Base-by-base conservation (phyloP, 768 basidiomycete genomes). In the Tulasnella sp. region DNA sequence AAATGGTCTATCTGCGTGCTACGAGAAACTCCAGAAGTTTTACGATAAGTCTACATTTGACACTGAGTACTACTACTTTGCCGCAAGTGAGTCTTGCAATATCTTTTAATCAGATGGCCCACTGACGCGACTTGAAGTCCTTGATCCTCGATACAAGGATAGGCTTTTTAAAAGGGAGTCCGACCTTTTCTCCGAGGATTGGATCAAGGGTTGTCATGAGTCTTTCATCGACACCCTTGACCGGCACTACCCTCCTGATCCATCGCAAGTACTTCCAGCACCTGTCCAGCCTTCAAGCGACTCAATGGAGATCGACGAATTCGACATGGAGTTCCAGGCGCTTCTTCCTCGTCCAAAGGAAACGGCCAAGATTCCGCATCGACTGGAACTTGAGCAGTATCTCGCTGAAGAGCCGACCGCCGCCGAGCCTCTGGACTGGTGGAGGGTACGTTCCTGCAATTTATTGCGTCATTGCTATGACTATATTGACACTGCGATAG, bases 41-140 rank as follows among this genome's bases (percentile, higher is more conserved):
- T 78, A 58, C 64, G 77, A 78, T 60, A 78, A 69, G 31, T 50
- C 77, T 34, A 69, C 77, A 78, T 28, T 28, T 34, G 46, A 78
- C 3, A 58, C 77, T 16, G 77, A 69, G 31, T 78, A 60, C 31
- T 78, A 78, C 50, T 78, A 78, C 58, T 31, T 60, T 69, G 60
- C 77, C 6, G 31, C 50, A 11, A 44, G 77, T 72, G 31, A 37
- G 77, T 78, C 48, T 34, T 46, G 31, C 3, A 72, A 75, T 78
- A 6, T 76, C 3, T 48, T 48, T 20, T 48, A 14, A 41, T 41
- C 6, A 14, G 12, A 48, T 48, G 6, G 6, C 50, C 24, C 24
- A 24, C 50, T 54, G 9, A 54, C 9, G 22, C 24, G 22, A 22
- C 50, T 54, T 24, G 3, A 54, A 54, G 50, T 78, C 7, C 77